phyloP scores from a whole-genome alignment of 805 yeast species.

The Saccharomycopsis sp. region DNA sequence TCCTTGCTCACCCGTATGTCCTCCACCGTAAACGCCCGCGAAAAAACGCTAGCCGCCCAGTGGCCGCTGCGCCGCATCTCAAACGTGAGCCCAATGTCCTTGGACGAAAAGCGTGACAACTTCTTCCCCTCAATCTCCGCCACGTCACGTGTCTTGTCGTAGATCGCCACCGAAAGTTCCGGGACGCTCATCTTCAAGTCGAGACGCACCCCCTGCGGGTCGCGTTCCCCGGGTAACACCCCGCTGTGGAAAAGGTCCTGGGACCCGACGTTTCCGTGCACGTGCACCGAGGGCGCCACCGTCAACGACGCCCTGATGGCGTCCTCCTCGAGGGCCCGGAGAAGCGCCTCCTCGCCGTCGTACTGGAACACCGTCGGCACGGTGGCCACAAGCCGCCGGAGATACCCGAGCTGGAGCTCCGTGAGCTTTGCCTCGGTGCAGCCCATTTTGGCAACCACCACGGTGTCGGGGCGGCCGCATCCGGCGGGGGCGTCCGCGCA shows the following conservation, averaged over 20 bases:
- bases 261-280: slow-evolving; percentile 22
- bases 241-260: slow-evolving; percentile 21
- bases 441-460: slow-evolving; percentile 50
- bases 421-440: slow-evolving; percentile 61
- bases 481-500: slow-evolving; percentile 25
- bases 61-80: slow-evolving; percentile 47
- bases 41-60: slow-evolving; percentile 51
- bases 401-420: slow-evolving; percentile 60
- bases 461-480: slow-evolving; percentile 39
- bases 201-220: slow-evolving; percentile 29
- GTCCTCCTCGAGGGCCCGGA: slow-evolving; percentile 53
- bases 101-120: slow-evolving; percentile 53
- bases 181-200: slow-evolving; percentile 56
- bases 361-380: slow-evolving; percentile 48
- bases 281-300: slow-evolving; percentile 29
- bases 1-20: slow-evolving; percentile 60
- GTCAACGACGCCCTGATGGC: slow-evolving; percentile 57
- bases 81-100: slow-evolving; percentile 47
- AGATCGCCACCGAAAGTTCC: slow-evolving; percentile 52
- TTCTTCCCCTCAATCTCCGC: slow-evolving; percentile 32
- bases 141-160: slow-evolving; percentile 40
- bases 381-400: slow-evolving; percentile 48
- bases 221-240: background rate
- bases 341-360: slow-evolving; percentile 34
- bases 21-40: slow-evolving; percentile 67